Percentiles rank a stretch among this genome's conserved stretches.
phyloP scores from a whole-genome alignment of 1,284 basidiomycete genomes.

The Boletellus dicymbophilus region DNA sequence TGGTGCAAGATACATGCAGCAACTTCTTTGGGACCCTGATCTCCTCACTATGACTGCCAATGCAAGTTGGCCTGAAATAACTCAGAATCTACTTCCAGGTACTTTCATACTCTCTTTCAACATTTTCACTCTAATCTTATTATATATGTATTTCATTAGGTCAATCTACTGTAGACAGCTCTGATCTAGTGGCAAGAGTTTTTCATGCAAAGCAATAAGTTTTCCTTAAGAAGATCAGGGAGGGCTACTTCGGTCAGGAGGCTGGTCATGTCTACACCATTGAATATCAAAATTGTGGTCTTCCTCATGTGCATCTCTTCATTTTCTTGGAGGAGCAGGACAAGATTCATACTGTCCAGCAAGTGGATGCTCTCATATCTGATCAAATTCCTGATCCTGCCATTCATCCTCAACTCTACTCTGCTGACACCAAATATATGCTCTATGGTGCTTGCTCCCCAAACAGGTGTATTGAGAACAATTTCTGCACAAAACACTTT shows the following conservation, averaged over 20 bases:
- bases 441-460: slow-evolving; percentile 10
- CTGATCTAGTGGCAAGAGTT: slow-evolving; percentile 46
- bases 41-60: slow-evolving; percentile 32
- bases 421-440: slow-evolving; percentile 6
- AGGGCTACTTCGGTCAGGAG: slow-evolving; percentile 9
- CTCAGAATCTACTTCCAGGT: slow-evolving; percentile 34
- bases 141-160: slow-evolving; percentile 1
- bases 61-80: slow-evolving; percentile 47
- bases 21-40: slow-evolving; percentile 10
- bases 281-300: slow-evolving; percentile 14
- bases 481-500: slow-evolving; percentile 7
- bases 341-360: slow-evolving; percentile 3
- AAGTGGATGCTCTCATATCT: slow-evolving; percentile 7
- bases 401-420: not conserved
- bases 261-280: slow-evolving; percentile 16
- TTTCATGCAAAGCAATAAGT: slow-evolving; percentile 44
- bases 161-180: slow-evolving; percentile 43
- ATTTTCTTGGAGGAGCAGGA: slow-evolving; percentile 9
- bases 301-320: slow-evolving; percentile 36
- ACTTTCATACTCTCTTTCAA: not conserved
- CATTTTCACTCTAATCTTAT: not conserved
- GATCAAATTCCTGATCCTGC: slow-evolving; percentile 7
- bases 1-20: slow-evolving; percentile 2
- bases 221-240: slow-evolving; percentile 29
- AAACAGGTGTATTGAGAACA: slow-evolving; percentile 6